These are phyloP conservation scores for Porcisia deanei DNA, from an alignment of 208 protist species.

Conservation along the genomic window DNA sequence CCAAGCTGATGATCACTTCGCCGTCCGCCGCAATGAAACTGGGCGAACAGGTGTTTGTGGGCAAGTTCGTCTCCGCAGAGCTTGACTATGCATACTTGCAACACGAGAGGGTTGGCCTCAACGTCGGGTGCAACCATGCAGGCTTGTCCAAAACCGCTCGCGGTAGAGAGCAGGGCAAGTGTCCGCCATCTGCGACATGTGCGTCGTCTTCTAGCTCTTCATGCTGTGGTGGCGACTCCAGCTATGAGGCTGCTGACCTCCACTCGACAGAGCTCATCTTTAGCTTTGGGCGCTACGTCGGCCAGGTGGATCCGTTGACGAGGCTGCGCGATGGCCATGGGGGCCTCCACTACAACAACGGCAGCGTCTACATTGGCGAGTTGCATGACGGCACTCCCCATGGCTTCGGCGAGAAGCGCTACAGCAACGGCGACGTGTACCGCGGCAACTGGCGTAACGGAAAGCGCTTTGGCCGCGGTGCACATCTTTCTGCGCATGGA, in stretches of 20 bases:
- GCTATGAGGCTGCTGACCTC: conserved; percentile 9
- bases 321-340: conserved; percentile 66
- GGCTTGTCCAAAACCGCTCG: background rate
- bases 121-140: background rate
- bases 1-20: background rate
- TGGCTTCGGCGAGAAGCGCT: conserved; percentile 73
- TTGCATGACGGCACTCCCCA: conserved; percentile 65
- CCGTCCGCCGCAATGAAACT: background rate
- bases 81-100: background rate
- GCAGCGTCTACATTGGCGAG: conserved; percentile 79
- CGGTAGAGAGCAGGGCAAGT: background rate
- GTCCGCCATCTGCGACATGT: background rate
- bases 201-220: conserved; percentile 1
- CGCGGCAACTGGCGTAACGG: conserved; percentile 67
- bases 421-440: conserved; percentile 79
- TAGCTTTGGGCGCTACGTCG: conserved; percentile 64
- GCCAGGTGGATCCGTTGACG: conserved; percentile 50
- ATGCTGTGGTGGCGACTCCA: conserved; percentile 7
- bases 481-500: conserved; percentile 56
- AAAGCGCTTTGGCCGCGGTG: conserved; percentile 59
- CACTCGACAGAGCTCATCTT: conserved; percentile 43
- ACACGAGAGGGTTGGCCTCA: background rate
- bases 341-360: conserved; percentile 59
- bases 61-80: conserved; percentile 15
- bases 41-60: conserved; percentile 16